A percentile compares a stretch with the other conserved stretches of the same genome.
Conservation (phyloP, 495 filamentous ascomycete genomes). For the Tuber indicum region DNA sequence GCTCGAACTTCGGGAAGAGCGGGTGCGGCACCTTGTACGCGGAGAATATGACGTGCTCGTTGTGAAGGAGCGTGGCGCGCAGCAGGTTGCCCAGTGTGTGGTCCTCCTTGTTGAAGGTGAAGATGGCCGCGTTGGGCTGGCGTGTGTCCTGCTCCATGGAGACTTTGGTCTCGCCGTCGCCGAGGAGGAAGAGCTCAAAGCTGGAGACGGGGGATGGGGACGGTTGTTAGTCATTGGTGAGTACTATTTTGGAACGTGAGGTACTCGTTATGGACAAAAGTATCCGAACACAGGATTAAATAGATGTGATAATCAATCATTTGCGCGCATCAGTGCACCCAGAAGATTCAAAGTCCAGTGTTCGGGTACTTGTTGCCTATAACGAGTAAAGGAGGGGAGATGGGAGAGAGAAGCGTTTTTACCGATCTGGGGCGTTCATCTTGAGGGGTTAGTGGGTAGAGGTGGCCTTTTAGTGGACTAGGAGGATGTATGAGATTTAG, state of each 20-base stretch:
- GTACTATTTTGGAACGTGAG: not conserved
- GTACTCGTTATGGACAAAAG: not conserved
- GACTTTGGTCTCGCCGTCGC: constrained; percentile 85
- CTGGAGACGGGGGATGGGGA: constrained; percentile 57
- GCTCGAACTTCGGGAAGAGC: constrained; percentile 72
- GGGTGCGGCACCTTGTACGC: constrained; percentile 88
- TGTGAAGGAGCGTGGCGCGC: constrained; percentile 68
- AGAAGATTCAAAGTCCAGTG: not conserved
- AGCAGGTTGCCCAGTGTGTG: constrained; percentile 92
- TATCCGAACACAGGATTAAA: not conserved
- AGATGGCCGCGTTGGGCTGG: constrained; percentile 77
- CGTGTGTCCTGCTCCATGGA: constrained; percentile 77
- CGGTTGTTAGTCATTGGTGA: not conserved
- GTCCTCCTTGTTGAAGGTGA: constrained; percentile 93
- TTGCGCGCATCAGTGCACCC: constrained; percentile 11
- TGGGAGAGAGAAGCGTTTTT: constrained; percentile 2
- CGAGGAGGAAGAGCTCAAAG: constrained; percentile 84
- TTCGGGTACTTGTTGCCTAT: not conserved
- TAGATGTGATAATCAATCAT: not conserved
- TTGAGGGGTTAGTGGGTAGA: constrained; percentile 6
- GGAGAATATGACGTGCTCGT: constrained; percentile 71
- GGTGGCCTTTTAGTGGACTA: not conserved
- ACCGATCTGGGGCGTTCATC: constrained; percentile 42
- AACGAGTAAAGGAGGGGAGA: not conserved
- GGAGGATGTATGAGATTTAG: not conserved